A percentile compares a stretch with the other conserved stretches of the same genome.
phyloP scores from a whole-genome alignment of 257 asterid species.

The Fraxinus americana region DNA sequence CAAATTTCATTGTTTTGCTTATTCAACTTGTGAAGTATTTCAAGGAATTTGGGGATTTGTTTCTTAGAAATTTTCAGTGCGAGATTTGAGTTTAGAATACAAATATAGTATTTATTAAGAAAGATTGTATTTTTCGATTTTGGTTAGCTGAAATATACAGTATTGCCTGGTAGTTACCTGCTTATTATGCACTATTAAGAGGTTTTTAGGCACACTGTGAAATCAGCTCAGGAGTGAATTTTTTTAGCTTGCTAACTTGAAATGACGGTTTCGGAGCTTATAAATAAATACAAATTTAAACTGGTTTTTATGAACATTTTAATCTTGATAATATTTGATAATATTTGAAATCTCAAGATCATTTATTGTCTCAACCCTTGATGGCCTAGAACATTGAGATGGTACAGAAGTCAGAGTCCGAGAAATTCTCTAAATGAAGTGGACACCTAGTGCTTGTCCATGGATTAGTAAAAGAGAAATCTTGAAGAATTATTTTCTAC shows the following conservation, averaged over 20 bases:
- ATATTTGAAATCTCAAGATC: neutral
- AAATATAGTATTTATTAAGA: neutral
- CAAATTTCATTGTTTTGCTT: neutral
- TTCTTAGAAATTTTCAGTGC: neutral
- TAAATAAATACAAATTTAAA: neutral
- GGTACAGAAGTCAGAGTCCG: neutral
- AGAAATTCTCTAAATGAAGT: neutral
- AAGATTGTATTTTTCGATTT: neutral
- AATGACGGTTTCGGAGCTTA: neutral
- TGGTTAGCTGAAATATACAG: neutral
- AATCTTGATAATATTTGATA: neutral
- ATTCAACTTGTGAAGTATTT: neutral
- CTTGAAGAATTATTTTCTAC: neutral
- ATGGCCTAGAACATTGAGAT: neutral
- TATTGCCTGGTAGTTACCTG: neutral
- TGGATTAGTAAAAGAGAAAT: neutral
- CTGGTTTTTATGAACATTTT: neutral
- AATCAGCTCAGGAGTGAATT: neutral
- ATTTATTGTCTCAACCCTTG: neutral
- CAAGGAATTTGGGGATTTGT: neutral
- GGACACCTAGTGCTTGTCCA: neutral
- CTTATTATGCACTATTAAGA: too few species aligned
- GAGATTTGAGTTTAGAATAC: neutral
- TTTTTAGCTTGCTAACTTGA: neutral
- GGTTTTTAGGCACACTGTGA: neutral